Evolutionary conservation across 495 filamentous ascomycete genomes (phyloP).

Genomic region (Echria macrotheca): DNA sequence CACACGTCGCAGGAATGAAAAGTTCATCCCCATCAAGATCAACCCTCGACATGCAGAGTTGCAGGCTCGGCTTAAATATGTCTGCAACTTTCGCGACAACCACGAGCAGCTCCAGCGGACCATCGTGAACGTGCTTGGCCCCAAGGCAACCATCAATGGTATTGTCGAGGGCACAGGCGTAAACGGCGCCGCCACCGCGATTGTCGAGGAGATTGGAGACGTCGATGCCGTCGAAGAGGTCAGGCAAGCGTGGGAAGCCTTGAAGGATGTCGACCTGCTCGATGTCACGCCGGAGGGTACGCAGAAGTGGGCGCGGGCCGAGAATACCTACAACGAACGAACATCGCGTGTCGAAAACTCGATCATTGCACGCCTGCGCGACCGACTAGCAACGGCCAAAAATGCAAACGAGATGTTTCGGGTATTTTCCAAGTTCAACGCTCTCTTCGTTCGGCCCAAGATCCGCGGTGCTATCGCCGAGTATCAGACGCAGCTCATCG

Average conservation of each 20-base stretch:
- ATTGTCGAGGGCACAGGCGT: slow-evolving; percentile 42
- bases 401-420: slow-evolving; percentile 99
- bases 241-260: slow-evolving; percentile 81
- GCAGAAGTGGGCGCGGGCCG: slow-evolving; percentile 81
- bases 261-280: slow-evolving; percentile 90
- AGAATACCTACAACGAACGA: slow-evolving; percentile 92
- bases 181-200: slow-evolving; percentile 59
- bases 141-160: slow-evolving; percentile 53
- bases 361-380: slow-evolving; percentile 90
- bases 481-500: slow-evolving; percentile 94
- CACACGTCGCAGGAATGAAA: slow-evolving; percentile 83
- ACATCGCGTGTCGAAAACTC: slow-evolving; percentile 97
- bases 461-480: slow-evolving; percentile 96
- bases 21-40: slow-evolving; percentile 98
- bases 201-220: slow-evolving; percentile 91
- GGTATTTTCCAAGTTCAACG: slow-evolving; percentile 99
- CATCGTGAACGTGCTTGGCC: slow-evolving; percentile 88
- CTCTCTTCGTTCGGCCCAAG: slow-evolving; percentile 93
- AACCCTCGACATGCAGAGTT: slow-evolving; percentile 74
- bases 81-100: slow-evolving; percentile 87
- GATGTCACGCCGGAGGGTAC: slow-evolving; percentile 88
- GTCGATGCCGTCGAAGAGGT: slow-evolving; percentile 98
- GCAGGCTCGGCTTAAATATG: slow-evolving; percentile 85
- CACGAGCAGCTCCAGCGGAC: slow-evolving; percentile 96
- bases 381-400: slow-evolving; percentile 90